These are phyloP conservation scores for Pythium aristosporum DNA, from an alignment of 352 stramenopile genomes.

Conservation along the genomic window DNA sequence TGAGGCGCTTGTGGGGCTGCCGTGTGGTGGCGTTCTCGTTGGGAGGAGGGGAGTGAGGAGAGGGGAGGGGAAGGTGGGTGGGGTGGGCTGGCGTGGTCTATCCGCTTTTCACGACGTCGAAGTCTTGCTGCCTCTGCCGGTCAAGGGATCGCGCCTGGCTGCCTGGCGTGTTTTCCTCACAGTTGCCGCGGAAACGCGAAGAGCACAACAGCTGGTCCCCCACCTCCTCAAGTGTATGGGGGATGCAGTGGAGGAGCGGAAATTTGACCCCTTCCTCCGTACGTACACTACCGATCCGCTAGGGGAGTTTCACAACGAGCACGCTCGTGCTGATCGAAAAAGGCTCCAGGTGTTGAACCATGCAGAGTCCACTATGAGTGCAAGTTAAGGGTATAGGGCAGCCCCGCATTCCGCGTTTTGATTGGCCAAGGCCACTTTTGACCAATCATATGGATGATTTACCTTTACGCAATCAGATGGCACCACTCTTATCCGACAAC, in stretches of 20 bases:
- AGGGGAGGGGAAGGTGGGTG: background rate
- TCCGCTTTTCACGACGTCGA: too few relatives aligned
- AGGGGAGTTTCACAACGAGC: conserved; percentile 10
- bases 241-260: background rate
- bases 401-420: background rate
- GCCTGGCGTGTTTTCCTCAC: conserved; percentile 8
- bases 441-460: conserved; percentile 1
- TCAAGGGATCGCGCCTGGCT: conserved; percentile 5
- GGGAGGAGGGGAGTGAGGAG: background rate
- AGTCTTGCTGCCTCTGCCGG: conserved; percentile 1
- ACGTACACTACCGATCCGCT: background rate
- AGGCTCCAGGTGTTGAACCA: conserved; percentile 9
- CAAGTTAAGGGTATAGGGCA: background rate
- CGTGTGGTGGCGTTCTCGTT: too few relatives aligned
- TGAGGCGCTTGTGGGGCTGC: background rate
- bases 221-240: background rate
- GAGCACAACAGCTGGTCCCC: conserved; percentile 7
- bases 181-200: conserved; percentile 2
- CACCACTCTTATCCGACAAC: conserved; percentile 7
- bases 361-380: background rate
- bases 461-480: background rate
- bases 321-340: background rate
- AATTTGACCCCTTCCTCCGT: background rate
- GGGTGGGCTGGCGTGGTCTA: too few relatives aligned
- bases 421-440: conserved; percentile 2